Evolutionary conservation across 202 grass and related monocot species (phyloP).

Genomic region (Carex arenaria): DNA sequence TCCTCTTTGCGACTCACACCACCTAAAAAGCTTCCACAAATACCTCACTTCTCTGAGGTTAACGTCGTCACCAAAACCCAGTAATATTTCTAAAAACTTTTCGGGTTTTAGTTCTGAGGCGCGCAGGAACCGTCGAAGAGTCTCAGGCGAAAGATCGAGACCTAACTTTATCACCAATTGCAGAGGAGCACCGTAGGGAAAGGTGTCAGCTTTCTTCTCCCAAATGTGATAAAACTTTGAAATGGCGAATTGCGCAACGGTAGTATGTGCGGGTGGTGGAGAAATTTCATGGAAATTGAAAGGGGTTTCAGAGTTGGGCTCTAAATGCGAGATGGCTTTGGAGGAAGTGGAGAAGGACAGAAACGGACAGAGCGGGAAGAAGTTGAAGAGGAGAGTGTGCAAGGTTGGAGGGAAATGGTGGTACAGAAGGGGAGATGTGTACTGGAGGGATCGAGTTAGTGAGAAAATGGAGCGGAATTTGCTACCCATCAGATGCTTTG

Average conservation of each 20-base stretch:
- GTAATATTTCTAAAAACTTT: conserved; percentile 58
- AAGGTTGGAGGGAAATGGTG: not conserved
- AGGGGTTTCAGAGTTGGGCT: not conserved
- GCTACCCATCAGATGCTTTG: not conserved
- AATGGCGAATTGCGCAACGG: conserved; percentile 34
- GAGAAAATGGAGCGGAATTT: not conserved
- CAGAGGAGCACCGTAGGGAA: conserved; percentile 35
- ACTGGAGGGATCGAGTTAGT: not conserved
- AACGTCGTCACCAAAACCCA: conserved; percentile 37
- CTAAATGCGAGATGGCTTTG: not conserved
- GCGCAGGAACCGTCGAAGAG: conserved; percentile 64
- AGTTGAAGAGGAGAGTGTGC: not conserved
- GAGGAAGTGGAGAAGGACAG: not conserved
- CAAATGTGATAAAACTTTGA: conserved; percentile 60
- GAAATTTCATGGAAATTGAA: not conserved
- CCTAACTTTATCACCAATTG: conserved; percentile 53
- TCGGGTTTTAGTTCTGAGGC: conserved; percentile 42
- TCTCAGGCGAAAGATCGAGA: conserved; percentile 57
- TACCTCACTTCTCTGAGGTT: conserved; percentile 49
- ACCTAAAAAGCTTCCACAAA: conserved; percentile 72
- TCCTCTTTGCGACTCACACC: conserved; percentile 45
- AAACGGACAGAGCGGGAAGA: not conserved
- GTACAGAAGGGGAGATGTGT: not conserved
- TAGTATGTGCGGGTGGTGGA: not conserved
- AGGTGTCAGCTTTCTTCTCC: conserved; percentile 41